phyloP scores from a whole-genome alignment of 306 rosid species.

The Sphenostylis stenocarpa region DNA sequence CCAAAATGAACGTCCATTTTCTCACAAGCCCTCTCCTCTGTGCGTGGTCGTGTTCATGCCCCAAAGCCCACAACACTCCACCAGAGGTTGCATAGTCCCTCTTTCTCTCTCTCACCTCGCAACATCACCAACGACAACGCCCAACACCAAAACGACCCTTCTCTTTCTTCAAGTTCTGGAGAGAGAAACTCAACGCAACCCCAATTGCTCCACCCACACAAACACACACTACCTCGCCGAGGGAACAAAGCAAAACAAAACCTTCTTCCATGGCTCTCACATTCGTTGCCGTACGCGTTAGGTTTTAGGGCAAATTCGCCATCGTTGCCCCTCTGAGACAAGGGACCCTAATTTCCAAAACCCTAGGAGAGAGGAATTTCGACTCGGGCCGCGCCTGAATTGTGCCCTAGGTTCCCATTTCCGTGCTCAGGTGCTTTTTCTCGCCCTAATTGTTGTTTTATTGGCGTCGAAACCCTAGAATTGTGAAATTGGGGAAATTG shows the following conservation, averaged over 20 bases:
- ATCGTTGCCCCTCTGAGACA: constrained; percentile 25
- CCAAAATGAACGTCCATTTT: constrained; percentile 70
- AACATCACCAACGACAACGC: constrained; percentile 40
- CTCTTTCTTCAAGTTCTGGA: constrained; percentile 30
- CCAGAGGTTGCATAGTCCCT: constrained; percentile 82
- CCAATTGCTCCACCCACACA: constrained; percentile 40
- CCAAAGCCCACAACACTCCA: constrained; percentile 81
- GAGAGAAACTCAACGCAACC: constrained; percentile 30
- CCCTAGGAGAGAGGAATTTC: constrained; percentile 79
- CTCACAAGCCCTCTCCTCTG: constrained; percentile 62
- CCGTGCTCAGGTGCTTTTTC: constrained; percentile 60
- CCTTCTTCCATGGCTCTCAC: constrained; percentile 52
- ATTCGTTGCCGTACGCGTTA: neutral
- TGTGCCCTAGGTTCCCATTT: constrained; percentile 61
- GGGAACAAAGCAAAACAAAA: neutral
- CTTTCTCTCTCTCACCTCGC: constrained; percentile 33
- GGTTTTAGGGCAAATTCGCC: constrained; percentile 55
- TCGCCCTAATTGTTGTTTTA: constrained; percentile 41
- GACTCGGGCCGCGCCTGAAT: constrained; percentile 33
- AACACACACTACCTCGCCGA: constrained; percentile 22
- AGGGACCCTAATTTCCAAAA: constrained; percentile 51
- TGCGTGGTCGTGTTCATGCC: constrained; percentile 73
- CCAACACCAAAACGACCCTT: constrained; percentile 16
- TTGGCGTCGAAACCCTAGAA: constrained; percentile 83
- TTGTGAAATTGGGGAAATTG: constrained; percentile 48